Base-by-base conservation (phyloP, 805 yeast species). In the Cyberlindnera euphorbiiphila region DNA sequence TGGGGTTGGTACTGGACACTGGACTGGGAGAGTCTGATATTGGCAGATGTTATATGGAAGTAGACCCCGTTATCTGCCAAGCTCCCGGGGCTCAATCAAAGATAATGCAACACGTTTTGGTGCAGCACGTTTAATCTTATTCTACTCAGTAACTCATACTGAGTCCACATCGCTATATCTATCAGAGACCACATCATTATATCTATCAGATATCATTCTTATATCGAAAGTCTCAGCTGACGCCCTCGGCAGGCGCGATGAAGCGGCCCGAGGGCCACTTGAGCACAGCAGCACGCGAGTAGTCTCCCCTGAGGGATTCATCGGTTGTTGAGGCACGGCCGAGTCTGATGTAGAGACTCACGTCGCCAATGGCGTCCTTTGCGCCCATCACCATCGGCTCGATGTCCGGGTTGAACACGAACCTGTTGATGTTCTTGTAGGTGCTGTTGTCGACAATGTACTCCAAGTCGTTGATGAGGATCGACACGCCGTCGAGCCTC, bases 381-480 rank as follows among this genome's bases (percentile, higher is more conserved):
- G 70, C 48, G 4, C 21, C 29, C 10, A 12, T n/a, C 12, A 38
- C 13, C 22, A 27, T 24, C 44, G 64, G 49, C 1, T 51, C 31
- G 3, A 54, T 43, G 21, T 67, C 53, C 2, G 51, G 48, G 6
- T 51, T 34, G 37, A 70, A 58, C 1, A 66, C 48, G 36, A 77
- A 37, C 1, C 51, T 46, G 6, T 57, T 58, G 10, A 78, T 35
- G 40, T 74, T 66, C 16, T 84, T 57, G 1, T 69, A 56, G 4
- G 66, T 59, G 6, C 68, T 62, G 4, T 57, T 54, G 0, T 87
- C 95, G 6, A 78, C 73, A 52, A 72, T 85, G 16, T 79, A 64
- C 57, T 88, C 96, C 14, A 88, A 64, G 53, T 88, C 97, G 51
- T 88, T 87, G 19, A 88, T 63, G 27, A 88, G 53, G 31, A 88